Evolutionary conservation across 768 basidiomycete genomes (phyloP).

Genomic region (Rhizopogon rudus): DNA sequence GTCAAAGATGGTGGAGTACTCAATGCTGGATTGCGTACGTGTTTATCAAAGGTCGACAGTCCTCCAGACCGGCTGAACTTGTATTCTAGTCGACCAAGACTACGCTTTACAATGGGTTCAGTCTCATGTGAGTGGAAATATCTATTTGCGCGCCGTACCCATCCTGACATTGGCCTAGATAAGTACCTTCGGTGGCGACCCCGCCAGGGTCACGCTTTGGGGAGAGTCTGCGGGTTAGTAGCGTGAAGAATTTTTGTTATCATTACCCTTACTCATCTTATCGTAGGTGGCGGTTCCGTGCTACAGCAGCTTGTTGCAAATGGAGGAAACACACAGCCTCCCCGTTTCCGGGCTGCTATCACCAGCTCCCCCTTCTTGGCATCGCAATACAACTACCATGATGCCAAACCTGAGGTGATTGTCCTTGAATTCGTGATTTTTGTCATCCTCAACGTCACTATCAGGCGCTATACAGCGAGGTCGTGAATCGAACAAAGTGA

Average conservation of each 20-base stretch:
- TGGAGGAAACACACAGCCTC: conserved; percentile 27
- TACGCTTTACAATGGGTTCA: conserved; percentile 33
- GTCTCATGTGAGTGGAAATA: conserved; percentile 17
- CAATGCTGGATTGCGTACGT: conserved; percentile 46
- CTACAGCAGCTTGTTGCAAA: conserved; percentile 30
- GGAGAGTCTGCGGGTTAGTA: conserved; percentile 28
- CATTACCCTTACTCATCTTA: background rate
- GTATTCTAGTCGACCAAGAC: conserved; percentile 28
- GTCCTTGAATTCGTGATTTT: background rate
- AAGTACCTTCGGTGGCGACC: conserved; percentile 29
- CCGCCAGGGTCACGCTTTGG: conserved; percentile 30
- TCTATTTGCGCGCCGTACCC: background rate
- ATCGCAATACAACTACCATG: conserved; percentile 30
- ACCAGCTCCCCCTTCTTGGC: conserved; percentile 27
- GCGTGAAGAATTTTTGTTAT: background rate
- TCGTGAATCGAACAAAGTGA: conserved; percentile 10
- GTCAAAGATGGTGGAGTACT: conserved; percentile 38
- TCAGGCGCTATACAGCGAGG: conserved; percentile 15
- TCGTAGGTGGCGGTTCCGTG: conserved; percentile 28
- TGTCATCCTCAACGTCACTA: too few species aligned
- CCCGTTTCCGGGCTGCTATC: conserved; percentile 28
- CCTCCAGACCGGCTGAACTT: background rate
- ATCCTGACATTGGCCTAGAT: conserved; percentile 19
- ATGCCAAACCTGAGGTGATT: conserved; percentile 21
- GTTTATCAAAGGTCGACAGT: background rate